Base-by-base conservation (phyloP, 352 stramenopile genomes). In the Phytophthora pseudosyringae region DNA sequence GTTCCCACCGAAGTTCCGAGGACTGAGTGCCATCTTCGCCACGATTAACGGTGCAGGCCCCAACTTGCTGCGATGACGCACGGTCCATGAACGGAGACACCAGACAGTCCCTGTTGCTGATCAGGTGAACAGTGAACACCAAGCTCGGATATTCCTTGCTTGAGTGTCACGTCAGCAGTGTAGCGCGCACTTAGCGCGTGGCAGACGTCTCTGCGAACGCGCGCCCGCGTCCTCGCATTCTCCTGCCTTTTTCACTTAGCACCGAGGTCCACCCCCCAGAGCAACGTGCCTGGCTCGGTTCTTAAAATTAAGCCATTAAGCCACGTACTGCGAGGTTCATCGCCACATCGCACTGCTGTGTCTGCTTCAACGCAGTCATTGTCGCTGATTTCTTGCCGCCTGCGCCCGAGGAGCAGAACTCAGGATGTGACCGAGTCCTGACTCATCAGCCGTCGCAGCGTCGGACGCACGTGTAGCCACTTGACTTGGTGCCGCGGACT, bases 231-330 rank as follows among this genome's bases (percentile, higher is more conserved):
- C 43, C 54, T 51, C 29, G 61, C 61, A 69, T 44, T 57, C 61
- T 69, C 54, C 44, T 49, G 53, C 39, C 32, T 47, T 33, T 35
- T 65, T 71, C 64, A 28, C 47, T 68, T 56, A 68, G 35, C 50
- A 58, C 7, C 36, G 38, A 53, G 58, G 64, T 71, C 50, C 57
- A 29, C 64, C 64, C 64, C 21, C 21, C 21, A 21, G 21, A 2
- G 21, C 21, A 21, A 21, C 21, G 21, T 21, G 21, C 21, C 21
- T 21, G 21, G 21, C 21, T 21, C 21, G 21, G 21, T 21, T 21
- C 21, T 21, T 21, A n/a, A n/a, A n/a, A n/a, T n/a, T n/a, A 21
- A 21, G 21, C 21, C 21, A 21, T 68, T 59, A 31, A 58, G 43
- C 58, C 31, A 35, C 29, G n/a, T 12, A 56, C 4, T 39, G 38